Conservation (phyloP, 2,329 filamentous ascomycete genomes). For the Stagonosporopsis vannaccii region DNA sequence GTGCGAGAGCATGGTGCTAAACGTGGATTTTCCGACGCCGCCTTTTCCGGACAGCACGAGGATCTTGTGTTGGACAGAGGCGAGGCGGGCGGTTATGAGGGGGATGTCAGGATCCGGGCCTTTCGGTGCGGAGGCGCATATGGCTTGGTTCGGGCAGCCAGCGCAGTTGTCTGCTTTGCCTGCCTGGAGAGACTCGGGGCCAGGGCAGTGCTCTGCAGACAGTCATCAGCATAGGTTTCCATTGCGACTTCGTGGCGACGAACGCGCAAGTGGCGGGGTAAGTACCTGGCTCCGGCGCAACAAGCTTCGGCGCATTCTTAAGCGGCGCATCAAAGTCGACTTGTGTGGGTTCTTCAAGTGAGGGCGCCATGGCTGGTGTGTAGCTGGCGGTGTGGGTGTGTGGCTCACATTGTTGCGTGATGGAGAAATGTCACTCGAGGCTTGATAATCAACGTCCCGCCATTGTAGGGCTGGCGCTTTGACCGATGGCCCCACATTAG, state of each 20-base stretch:
- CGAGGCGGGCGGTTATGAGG: constrained; percentile 82
- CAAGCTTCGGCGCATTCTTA: constrained; percentile 80
- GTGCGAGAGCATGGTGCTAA: constrained; percentile 85
- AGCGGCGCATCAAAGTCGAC: constrained; percentile 79
- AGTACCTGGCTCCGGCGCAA: constrained; percentile 84
- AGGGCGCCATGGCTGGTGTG: constrained; percentile 72
- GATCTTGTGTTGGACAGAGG: constrained; percentile 87
- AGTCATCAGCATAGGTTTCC: constrained; percentile 45
- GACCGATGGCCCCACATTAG: constrained; percentile 25
- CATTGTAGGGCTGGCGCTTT: constrained; percentile 35
- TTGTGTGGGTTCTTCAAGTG: constrained; percentile 72
- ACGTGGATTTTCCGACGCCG: constrained; percentile 95
- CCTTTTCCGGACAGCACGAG: constrained; percentile 94
- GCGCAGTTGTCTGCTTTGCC: constrained; percentile 81
- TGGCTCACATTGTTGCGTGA: constrained; percentile 31
- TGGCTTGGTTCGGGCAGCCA: constrained; percentile 93
- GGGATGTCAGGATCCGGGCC: constrained; percentile 95
- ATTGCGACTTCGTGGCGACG: constrained; percentile 58
- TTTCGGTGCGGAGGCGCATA: constrained; percentile 93
- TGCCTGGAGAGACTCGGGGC: constrained; percentile 77
- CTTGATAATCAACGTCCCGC: constrained; percentile 44
- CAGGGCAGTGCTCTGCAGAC: constrained; percentile 82
- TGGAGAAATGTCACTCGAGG: constrained; percentile 26
- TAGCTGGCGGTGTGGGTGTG: constrained; percentile 11
- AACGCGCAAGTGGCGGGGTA: constrained; percentile 52